Conservation (phyloP, 345 rosid genomes). For the Populus euphratica region DNA sequence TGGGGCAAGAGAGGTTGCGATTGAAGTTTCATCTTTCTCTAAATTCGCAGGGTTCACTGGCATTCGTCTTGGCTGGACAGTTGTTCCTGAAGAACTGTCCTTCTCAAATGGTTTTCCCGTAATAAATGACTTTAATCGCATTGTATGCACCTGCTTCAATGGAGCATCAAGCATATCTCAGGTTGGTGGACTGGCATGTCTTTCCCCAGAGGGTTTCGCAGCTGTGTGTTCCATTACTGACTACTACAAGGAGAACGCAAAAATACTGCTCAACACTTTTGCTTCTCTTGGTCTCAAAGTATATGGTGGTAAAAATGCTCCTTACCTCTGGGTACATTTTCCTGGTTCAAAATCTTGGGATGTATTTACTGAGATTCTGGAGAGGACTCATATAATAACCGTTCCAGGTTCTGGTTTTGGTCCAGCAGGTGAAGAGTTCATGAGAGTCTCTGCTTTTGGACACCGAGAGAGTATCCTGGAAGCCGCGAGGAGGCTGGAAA, state of each 20-base stretch:
- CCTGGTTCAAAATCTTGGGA: constrained; percentile 67
- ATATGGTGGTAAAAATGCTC: constrained; percentile 72
- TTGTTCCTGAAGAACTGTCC: constrained; percentile 17
- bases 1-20: constrained; percentile 19
- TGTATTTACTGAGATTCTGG: constrained; percentile 61
- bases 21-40: constrained; percentile 21
- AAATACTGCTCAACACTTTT: constrained; percentile 51
- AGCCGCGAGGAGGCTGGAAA: constrained; percentile 56
- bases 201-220: constrained; percentile 13
- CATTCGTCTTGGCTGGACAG: constrained; percentile 21
- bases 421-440: constrained; percentile 67
- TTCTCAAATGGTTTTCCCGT: constrained; percentile 20
- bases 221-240: background rate
- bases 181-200: constrained; percentile 18
- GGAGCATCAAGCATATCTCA: constrained; percentile 20
- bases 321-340: constrained; percentile 74
- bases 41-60: constrained; percentile 21
- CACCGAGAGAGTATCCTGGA: constrained; percentile 42
- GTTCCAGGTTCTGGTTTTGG: constrained; percentile 82
- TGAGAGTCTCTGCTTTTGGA: constrained; percentile 77
- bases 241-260: constrained; percentile 59
- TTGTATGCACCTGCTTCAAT: constrained; percentile 20
- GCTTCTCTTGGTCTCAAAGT: constrained; percentile 45
- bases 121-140: constrained; percentile 13
- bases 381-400: constrained; percentile 59